Base-by-base conservation (phyloP, 2,329 filamentous ascomycete genomes). In the Amauroascus verrucosus region DNA sequence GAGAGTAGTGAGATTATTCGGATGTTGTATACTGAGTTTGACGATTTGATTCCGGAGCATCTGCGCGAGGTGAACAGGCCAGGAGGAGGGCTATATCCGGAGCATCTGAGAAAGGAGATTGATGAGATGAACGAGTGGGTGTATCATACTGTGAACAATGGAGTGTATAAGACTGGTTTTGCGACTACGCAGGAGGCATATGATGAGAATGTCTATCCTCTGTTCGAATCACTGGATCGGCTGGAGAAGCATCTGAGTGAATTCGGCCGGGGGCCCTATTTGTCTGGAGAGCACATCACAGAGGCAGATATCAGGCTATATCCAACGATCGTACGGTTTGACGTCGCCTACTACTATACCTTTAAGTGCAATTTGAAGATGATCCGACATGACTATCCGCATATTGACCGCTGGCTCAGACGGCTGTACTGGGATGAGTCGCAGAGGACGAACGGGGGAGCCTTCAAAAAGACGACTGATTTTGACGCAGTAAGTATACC, bases 1-100 rank as follows among this genome's bases (percentile, higher is more conserved):
- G 88, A 94, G 75, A 88, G 84, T 67, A 84, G 81, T 60, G 88
- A 94, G 72, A 93, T 94, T 65, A 81, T 94, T 62, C 81, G 88
- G 60, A 93, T 94, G 84, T 72, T 95, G 52, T 85, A 84, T 62
- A 75, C 75, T 18, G 84, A 79, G 65, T 95, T 95, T 63, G 82
- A 95, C 63, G 75, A 78, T 48, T 65, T 85, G 28, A 65, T 88
- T 22, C 77, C 77, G 0, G 72, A 76, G 1, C 66, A 80, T 60
- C 73, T 78, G 61, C 78, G 78, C 53, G 81, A 84, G 58, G 63
- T 41, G 0, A 77, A 71, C 53, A 72, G 70, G 47, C 70, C 72
- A 0, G 37, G 37, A 3, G 37, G 66, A 2, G 77, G 80, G 13
- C 73, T 90, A 33, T 86, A 87, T 62, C 87, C 88, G 0, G 69